Evolutionary conservation across 1,139 yeast species (phyloP), one percentile per base, ranked within the genome.

Genomic region (Yamadazyma kanchanaburiensis): DNA sequence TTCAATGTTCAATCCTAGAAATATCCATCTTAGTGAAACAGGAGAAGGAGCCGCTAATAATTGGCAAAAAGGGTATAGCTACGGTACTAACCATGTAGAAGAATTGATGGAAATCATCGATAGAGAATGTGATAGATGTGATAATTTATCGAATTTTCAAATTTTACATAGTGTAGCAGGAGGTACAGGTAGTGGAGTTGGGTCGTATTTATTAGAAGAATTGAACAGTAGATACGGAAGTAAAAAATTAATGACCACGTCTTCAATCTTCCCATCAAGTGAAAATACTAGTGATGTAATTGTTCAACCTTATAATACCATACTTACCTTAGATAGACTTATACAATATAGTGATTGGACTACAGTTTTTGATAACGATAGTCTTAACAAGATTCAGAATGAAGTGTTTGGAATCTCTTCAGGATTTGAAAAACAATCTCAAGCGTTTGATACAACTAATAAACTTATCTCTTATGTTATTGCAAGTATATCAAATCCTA

Each of bases 121-220:
- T 50, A 70, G 95, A 37, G 97, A 91, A 48, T 74, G 89, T 25
- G 98, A 91, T 50, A 83, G 86, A 23, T 83, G 96, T 46, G 98
- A 91, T 40, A 82, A 85, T 36, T 63, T 89, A 33, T 91, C 88
- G 39, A 94, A 94, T 5, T 91, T 94, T 54, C 95, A 88, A 63
- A 61, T 91, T 41, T 59, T 89, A 34, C 98, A 91, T 55, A 86
- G 96, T 11, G 95, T 94, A n/a, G 97, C 96, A 0, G 98, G 98
- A 15, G 98, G 98, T 21, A 91, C 98, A 0, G 98, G 98, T 0
- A 84, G 96, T 0, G 98, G 98, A 6, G 77, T 88, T 25, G 98
- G 98, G 0, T 86, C 96, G 0, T 74, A 74, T 38, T 48, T 91
- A 27, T 59, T 91, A 28, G 97, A 91, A 53, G 64, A 79, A 15